Conservation (phyloP, 352 stramenopile genomes). For the Sclerospora graminicola region DNA sequence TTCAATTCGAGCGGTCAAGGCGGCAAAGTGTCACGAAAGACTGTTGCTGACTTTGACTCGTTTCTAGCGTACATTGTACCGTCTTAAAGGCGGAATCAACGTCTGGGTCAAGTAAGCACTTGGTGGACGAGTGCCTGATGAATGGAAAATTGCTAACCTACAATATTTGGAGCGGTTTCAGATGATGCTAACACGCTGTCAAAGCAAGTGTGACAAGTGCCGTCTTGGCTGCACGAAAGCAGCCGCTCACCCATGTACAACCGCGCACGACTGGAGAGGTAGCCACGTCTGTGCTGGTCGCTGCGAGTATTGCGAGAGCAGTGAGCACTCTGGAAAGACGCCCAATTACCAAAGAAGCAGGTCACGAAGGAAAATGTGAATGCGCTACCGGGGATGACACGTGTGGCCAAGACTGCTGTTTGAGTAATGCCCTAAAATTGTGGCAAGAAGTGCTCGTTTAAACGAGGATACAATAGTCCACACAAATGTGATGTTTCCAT, state of each 20-base stretch:
- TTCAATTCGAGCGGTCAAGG: constrained; percentile 1
- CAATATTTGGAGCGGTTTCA: constrained; percentile 36
- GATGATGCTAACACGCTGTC: constrained; percentile 46
- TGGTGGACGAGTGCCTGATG: constrained; percentile 25
- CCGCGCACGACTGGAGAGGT: constrained; percentile 37
- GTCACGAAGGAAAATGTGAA: constrained; percentile 59
- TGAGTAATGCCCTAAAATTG: constrained; percentile 43
- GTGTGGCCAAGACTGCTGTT: constrained; percentile 33
- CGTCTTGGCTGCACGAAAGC: constrained; percentile 60
- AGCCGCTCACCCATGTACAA: constrained; percentile 19
- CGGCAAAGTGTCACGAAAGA: no score
- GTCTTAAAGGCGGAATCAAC: constrained; percentile 34
- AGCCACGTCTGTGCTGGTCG: constrained; percentile 39
- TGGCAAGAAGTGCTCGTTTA: constrained; percentile 31
- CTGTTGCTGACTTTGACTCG: no score
- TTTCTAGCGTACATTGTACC: constrained; percentile 27
- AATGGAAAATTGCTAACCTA: constrained; percentile 37
- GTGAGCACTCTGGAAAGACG: no score
- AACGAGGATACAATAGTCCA: no score
- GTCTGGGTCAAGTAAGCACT: no score
- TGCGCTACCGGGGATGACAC: constrained; percentile 54
- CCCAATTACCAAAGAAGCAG: constrained; percentile 31
- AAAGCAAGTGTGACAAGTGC: no score
- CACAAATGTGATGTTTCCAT: no score
- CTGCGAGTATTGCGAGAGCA: no score